Evolutionary conservation across 208 protist genomes (phyloP), one percentile per base, ranked within the genome.

Genomic region (Crithidia brevicula): DNA sequence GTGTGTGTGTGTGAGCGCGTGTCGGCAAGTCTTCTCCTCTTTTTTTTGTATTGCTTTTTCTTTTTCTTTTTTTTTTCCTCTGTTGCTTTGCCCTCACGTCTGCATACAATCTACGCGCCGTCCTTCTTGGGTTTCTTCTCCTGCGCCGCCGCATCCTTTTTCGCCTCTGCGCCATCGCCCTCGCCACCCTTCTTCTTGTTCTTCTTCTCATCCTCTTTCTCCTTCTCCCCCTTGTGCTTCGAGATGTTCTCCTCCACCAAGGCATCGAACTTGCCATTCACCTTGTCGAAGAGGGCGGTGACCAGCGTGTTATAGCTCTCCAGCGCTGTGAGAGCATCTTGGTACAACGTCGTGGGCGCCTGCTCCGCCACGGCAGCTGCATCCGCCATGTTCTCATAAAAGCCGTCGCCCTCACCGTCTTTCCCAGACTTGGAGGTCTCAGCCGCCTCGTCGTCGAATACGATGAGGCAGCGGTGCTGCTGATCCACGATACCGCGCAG

Each of bases 401-500:
- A 74, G 50, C 38, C 64, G n/a, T 49, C 62, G 22, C 2, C 38
- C 25, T 53, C 72, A 3, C 60, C 72, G 7, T 62, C 61, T 22
- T 52, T 54, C 8, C 46, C 59, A 3, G 31, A 49, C 67, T 74
- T 82, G 30, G 56, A 73, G 31, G 47, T 74, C 33, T 73, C 67
- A 9, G 57, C 56, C 45, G 79, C 54, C 18, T 83, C 77, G 11
- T 93, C 89, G 31, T 98, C 94, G 59, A 98, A 98, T 8, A 98
- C 77, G n/a, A 98, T 85, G 1, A 99, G 81, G 61, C 94, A 98
- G 38, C 88, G 77, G 58, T 93, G 82, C 60, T 93, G 82, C 72
- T 97, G 91, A 43, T 97, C 94, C 11, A 96, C 88, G 34, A 96
- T 96, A 13, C 98, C 98, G 38, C 76, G 68, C 45, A 99, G 90